Percentiles rank a stretch among this genome's conserved stretches.
Evolutionary conservation across 2,329 filamentous ascomycete genomes (phyloP).

Genomic region (Aspergillus caelatus): DNA sequence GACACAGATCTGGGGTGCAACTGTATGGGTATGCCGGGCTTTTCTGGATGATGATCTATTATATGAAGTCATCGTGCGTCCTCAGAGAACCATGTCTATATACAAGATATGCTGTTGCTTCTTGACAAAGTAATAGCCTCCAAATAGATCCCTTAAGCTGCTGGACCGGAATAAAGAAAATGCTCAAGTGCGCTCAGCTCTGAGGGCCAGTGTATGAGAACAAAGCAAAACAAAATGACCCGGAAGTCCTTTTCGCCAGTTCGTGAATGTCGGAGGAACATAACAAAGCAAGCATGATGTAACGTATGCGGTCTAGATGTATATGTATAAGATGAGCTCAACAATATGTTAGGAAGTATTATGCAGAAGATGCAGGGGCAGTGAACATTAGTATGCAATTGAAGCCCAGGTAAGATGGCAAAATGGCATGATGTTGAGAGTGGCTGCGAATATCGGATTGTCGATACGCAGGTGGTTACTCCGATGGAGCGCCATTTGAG

Average conservation of each 20-base stretch:
- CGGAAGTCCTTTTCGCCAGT: not conserved
- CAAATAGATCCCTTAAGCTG: not conserved
- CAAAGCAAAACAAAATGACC: not conserved
- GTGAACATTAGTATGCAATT: not conserved
- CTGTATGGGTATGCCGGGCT: not conserved
- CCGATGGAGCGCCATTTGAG: constrained; percentile 4
- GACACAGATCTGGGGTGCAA: constrained; percentile 3
- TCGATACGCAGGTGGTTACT: not conserved
- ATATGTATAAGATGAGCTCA: not conserved
- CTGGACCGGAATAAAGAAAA: not conserved
- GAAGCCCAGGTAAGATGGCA: not conserved
- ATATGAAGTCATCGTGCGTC: not conserved
- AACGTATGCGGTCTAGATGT: not conserved
- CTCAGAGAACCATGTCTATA: not conserved
- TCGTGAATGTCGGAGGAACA: not conserved
- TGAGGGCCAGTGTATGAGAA: not conserved
- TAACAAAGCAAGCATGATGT: not conserved
- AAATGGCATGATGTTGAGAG: not conserved
- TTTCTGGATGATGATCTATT: not conserved
- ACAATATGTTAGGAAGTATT: not conserved
- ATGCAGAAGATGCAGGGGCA: not conserved
- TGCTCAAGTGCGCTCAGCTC: not conserved
- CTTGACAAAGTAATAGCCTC: not conserved
- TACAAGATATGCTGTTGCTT: not conserved
- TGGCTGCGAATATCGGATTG: not conserved